Evolutionary conservation across 73 alveolate species (phyloP), one percentile per base, ranked within the genome.

Genomic region (Blepharisma japonicum): DNA sequence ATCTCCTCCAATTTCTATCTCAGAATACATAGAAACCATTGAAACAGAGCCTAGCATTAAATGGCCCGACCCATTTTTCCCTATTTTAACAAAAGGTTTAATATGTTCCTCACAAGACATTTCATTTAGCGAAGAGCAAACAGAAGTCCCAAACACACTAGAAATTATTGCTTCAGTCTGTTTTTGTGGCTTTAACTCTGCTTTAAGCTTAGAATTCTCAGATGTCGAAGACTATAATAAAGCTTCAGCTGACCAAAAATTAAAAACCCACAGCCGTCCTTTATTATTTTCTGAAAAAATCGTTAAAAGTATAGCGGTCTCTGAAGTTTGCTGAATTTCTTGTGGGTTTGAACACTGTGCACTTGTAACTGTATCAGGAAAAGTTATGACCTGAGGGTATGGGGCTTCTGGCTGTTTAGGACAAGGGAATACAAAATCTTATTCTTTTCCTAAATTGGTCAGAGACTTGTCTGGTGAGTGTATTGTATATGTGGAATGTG

Each of bases 331-430:
- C 5, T 61, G 74, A 39, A 14, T 87, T 2, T 51, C 91, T 6
- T 88, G 88, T 47, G 95, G 95, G 20, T 80, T 83, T 54, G 95
- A 88, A 38, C 95, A 88, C 72, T 49, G 83, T 38, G 77, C 78
- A 18, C 85, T 67, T 0, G 78, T 88, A n/a, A 88, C 92, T 0
- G 54, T 38, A 0, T n/a, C n/a, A 14, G 92, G 92, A n/a, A 68
- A 74, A 55, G 77, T 88, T 6, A 86, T 87, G 7, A 67, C 90
- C 8, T 88, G 95, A 89, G 95, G 95, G 23, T 88, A 79, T 85
- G 95, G 95, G 11, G 95, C 92, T 8, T 84, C 90, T 21, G 95
- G 95, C 0, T 85, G 91, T 51, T 70, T 88, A 2, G 95, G 95
- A 7, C 91, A 84, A 71, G 89, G 87, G 14, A 71, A 80, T 56